Percentiles rank a stretch among this genome's conserved stretches.
Conservation (phyloP, 768 basidiomycete species). For the Rhizopogon roseolus region DNA sequence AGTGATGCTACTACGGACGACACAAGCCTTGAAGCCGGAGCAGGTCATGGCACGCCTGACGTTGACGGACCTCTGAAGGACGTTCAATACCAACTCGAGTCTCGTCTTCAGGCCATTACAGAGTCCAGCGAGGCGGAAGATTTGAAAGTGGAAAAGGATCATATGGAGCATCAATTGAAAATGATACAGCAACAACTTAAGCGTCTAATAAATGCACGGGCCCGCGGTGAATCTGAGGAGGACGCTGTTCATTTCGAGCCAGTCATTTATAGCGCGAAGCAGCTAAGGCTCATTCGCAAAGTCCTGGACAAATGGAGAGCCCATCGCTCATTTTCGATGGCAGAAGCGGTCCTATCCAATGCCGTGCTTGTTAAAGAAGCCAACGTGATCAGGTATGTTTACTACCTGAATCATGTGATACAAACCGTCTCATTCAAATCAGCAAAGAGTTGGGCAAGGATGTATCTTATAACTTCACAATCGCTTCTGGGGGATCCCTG, state of each 20-base stretch:
- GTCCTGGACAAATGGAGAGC: slow-evolving; percentile 84
- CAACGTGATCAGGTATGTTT: slow-evolving; percentile 77
- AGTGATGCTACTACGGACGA: slow-evolving; percentile 84
- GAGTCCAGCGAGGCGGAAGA: slow-evolving; percentile 79
- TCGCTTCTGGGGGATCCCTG: slow-evolving; percentile 78
- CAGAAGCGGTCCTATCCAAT: slow-evolving; percentile 78
- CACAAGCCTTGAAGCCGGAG: slow-evolving; percentile 71
- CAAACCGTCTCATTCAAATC: slow-evolving; percentile 8
- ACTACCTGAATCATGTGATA: background rate
- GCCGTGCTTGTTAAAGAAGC: slow-evolving; percentile 92
- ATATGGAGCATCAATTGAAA: slow-evolving; percentile 86
- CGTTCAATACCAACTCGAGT: slow-evolving; percentile 72
- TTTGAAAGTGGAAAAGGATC: slow-evolving; percentile 84
- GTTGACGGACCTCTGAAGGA: slow-evolving; percentile 62
- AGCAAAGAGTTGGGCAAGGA: slow-evolving; percentile 86
- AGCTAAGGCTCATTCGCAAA: slow-evolving; percentile 77
- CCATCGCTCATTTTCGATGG: slow-evolving; percentile 86
- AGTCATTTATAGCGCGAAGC: slow-evolving; percentile 75
- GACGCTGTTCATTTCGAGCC: slow-evolving; percentile 69
- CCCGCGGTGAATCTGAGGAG: slow-evolving; percentile 69
- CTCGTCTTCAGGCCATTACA: slow-evolving; percentile 53
- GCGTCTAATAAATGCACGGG: slow-evolving; percentile 69
- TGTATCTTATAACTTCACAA: slow-evolving; percentile 88
- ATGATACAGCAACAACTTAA: slow-evolving; percentile 80
- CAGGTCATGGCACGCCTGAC: slow-evolving; percentile 60